These are phyloP conservation scores for Chloroidium sp. DNA, from an alignment of 163 green algal species.

Conservation along the genomic window DNA sequence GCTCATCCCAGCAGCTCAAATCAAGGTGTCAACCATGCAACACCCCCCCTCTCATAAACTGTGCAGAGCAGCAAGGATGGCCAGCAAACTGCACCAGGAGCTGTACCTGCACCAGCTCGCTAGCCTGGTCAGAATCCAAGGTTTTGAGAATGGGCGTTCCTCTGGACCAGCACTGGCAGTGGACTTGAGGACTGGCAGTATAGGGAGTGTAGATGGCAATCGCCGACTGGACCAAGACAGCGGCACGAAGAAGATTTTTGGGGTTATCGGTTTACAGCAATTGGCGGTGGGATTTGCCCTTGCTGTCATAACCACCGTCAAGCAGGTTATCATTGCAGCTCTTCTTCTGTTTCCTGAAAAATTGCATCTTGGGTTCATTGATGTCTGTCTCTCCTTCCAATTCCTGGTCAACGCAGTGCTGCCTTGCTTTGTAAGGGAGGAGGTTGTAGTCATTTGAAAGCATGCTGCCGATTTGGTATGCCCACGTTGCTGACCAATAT, in stretches of 20 bases:
- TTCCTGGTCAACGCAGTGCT: neutral
- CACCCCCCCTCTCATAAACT: no score
- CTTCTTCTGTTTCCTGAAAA: neutral
- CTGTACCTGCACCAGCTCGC: conserved; percentile 3
- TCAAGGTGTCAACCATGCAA: no score
- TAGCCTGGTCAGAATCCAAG: conserved; percentile 2
- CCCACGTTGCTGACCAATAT: neutral
- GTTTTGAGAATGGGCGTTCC: neutral
- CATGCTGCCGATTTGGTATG: neutral
- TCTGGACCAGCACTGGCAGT: conserved; percentile 2
- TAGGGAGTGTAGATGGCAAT: conserved; percentile 23
- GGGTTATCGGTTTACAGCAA: conserved; percentile 26
- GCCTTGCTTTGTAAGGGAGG: neutral
- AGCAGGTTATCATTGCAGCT: conserved; percentile 7
- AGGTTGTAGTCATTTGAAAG: neutral
- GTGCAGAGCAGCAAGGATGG: no score
- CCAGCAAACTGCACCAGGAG: neutral
- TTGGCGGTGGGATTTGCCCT: conserved; percentile 25
- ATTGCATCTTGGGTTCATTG: neutral
- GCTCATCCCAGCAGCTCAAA: no score
- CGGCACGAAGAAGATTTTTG: conserved; percentile 10
- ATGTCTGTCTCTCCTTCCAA: neutral
- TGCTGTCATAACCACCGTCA: conserved; percentile 26
- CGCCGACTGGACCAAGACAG: neutral
- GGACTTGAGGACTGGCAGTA: conserved; percentile 10